Base-by-base conservation (phyloP, 495 filamentous ascomycete genomes). In the Penicillium lagena region DNA sequence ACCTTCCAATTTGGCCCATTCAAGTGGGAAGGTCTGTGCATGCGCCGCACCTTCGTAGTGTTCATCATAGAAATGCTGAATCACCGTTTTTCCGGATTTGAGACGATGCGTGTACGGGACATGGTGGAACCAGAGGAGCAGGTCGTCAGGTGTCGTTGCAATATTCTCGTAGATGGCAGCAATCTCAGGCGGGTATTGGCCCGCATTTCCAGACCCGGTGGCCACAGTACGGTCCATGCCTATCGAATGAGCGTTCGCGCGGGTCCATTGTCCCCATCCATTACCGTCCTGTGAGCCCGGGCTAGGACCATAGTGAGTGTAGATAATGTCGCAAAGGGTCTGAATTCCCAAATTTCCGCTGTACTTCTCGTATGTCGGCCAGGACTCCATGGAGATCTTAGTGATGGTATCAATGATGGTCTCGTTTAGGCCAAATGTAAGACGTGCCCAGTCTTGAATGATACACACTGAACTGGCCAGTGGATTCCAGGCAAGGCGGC, bases 101-200 rank as follows among this genome's bases (percentile, higher is more conserved):
- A 86, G 75, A 12, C 52, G 57, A 32, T 82, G 75, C 0, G 79
- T 86, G 53, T 82, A 86, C 8, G 69, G 69, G 0, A 86, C 80
- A 54, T 86, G 82, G 58, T 86, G 82, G 64, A 86, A 86, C 82
- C 81, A 86, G 6, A 86, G 67, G 0, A 86, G 55, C 5, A 86
- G 64, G 39, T 86, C 68, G 45, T 86, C 82, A 2, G 82, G 81
- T 6, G 82, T 86, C 0, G 77, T 79, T 12, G 75, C 71, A 29
- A 78, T 62, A 33, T 72, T 66, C 40, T 86, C 82, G 49, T 67
- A 85, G 59, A 56, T 54, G 2, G 51, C 43, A 0, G 74, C 72
- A 3, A 86, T 56, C 37, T 80, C 77, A 9, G 63, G 47, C 7
- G 82, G 78, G 54, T 86, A 86, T 46, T 83, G 79, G 9, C 81